These are phyloP conservation scores for Dactylonectria macrodidyma DNA, from an alignment of 2,329 filamentous ascomycete genomes.

Conservation along the genomic window DNA sequence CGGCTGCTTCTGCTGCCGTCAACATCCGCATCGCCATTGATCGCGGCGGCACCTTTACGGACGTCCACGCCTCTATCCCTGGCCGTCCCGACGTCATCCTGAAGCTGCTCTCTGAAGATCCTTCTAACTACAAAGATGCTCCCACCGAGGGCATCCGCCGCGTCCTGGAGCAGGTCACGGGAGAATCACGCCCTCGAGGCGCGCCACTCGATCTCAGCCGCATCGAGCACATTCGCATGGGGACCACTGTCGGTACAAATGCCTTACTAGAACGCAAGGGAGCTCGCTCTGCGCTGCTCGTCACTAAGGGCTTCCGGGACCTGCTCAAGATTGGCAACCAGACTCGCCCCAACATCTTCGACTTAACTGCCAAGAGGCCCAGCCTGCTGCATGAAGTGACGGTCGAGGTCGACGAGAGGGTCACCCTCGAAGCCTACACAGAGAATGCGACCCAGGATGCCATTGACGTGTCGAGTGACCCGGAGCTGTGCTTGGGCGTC, in stretches of 20 bases:
- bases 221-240: conserved; percentile 80
- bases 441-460: conserved; percentile 66
- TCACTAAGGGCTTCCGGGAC: conserved; percentile 79
- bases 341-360: conserved; percentile 91
- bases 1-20: conserved; percentile 9
- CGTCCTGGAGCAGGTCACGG: conserved; percentile 52
- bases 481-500: conserved; percentile 75
- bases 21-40: conserved; percentile 53
- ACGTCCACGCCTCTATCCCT: conserved; percentile 77
- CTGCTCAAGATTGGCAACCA: conserved; percentile 92
- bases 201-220: conserved; percentile 51
- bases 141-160: conserved; percentile 80
- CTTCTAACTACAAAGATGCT: conserved; percentile 79
- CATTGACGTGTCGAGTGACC: conserved; percentile 45
- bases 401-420: conserved; percentile 89
- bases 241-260: conserved; percentile 83
- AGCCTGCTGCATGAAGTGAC: conserved; percentile 88
- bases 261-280: conserved; percentile 81
- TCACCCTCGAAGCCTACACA: conserved; percentile 85
- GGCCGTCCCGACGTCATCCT: conserved; percentile 78
- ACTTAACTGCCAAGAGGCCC: conserved; percentile 88
- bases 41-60: conserved; percentile 73
- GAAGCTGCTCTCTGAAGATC: conserved; percentile 80
- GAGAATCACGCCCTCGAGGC: conserved; percentile 50
- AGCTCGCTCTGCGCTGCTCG: conserved; percentile 77